These are phyloP conservation scores for Actinomortierella ambigua DNA, from an alignment of 371 early-diverging fungal species.

Conservation along the genomic window DNA sequence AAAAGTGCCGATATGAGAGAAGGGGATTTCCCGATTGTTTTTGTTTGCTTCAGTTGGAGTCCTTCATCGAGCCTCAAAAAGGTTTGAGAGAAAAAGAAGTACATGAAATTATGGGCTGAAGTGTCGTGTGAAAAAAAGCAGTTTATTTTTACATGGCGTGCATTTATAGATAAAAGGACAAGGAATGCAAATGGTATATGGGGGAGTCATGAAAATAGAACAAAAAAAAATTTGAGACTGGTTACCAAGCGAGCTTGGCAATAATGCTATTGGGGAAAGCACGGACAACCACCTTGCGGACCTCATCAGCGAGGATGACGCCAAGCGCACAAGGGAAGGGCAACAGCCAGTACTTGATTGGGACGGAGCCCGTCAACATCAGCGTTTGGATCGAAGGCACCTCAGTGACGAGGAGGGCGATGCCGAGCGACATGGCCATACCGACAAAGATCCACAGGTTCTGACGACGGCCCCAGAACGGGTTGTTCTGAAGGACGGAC, in stretches of 20 bases:
- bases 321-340: constrained; percentile 64
- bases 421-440: constrained; percentile 48
- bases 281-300: constrained; percentile 51
- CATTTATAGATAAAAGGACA: no score
- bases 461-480: constrained; percentile 54
- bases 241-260: constrained; percentile 56
- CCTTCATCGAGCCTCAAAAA: no score
- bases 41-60: no score
- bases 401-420: constrained; percentile 64
- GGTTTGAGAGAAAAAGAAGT: no score
- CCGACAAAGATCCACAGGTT: constrained; percentile 57
- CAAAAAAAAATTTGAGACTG: constrained; percentile 9
- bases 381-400: constrained; percentile 56
- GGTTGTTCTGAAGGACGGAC: constrained; percentile 63
- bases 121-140: no score
- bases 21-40: no score
- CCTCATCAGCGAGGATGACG: constrained; percentile 51
- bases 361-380: constrained; percentile 66
- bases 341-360: constrained; percentile 70
- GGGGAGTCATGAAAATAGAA: no score
- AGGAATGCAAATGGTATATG: no score
- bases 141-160: no score
- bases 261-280: constrained; percentile 44
- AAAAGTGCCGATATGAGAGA: no score
- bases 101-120: no score